Evolutionary conservation across 139 green algal species (phyloP).

Genomic region (Tetraselmis chui): DNA sequence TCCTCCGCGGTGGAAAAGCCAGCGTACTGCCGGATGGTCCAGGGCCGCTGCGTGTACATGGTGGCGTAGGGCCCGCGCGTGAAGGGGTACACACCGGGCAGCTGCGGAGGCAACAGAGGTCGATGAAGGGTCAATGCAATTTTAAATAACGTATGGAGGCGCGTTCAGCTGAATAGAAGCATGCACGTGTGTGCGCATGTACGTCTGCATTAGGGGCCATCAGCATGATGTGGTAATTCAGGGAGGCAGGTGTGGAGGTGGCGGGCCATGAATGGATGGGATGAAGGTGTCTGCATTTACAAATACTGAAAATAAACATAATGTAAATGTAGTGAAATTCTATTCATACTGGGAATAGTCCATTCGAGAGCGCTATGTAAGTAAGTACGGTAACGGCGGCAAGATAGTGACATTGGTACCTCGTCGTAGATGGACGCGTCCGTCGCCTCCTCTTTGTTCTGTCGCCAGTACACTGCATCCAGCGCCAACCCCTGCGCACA

Average conservation of each 20-base stretch:
- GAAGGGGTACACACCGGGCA: constrained; percentile 55
- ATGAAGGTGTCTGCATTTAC: background rate
- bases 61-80: constrained; percentile 50
- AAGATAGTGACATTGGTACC: background rate
- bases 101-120: constrained; percentile 13
- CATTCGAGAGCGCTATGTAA: background rate
- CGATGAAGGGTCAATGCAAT: no score
- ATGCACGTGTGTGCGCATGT: no score
- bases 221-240: no score
- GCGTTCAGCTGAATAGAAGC: no score
- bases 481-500: background rate
- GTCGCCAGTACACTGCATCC: background rate
- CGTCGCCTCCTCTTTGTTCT: background rate
- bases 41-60: constrained; percentile 61
- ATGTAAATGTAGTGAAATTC: background rate
- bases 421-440: background rate
- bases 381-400: background rate
- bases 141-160: no score
- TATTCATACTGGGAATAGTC: no score
- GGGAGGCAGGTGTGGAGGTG: no score
- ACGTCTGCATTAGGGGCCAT: no score
- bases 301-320: background rate
- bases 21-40: constrained; percentile 71
- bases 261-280: background rate
- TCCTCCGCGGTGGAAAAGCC: constrained; percentile 70